Base-by-base conservation (phyloP, 2,329 filamentous ascomycete genomes). In the Graphiopsis chlorocephala region DNA sequence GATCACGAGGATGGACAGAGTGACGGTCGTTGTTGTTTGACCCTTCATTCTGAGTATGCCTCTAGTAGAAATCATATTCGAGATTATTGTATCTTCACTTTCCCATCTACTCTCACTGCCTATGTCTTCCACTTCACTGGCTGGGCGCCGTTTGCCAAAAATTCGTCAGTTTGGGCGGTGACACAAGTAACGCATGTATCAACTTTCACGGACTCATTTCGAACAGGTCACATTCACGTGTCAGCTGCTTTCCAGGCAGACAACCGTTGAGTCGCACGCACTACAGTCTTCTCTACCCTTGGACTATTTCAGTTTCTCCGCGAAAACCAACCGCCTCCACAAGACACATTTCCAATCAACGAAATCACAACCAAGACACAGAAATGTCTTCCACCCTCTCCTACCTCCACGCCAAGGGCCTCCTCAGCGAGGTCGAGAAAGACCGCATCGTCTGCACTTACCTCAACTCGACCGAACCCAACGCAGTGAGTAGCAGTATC, bases 391-490 rank as follows among this genome's bases (percentile, higher is more conserved):
- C 72, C 70, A 65, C 74, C 61, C 28, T 52, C 17, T 62, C 59
- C 48, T 74, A 68, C 69, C 29, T 64, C 6, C 63, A 67, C 58
- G 71, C 71, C 52, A 71, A 69, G 55, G 38, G 48, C 25, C 48
- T 67, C 33, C 67, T 75, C 61, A 71, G 25, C 38, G 72, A 75
- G 3, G 58, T 26, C 38, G 73, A 75, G 31, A 75, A 74, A 65
- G 68, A 75, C 53, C 73, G 73, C 64, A 66, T 75, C 50, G 33
- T 75, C 45, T 69, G 66, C 61, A 58, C 71, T 63, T 71, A 65
- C 66, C 70, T 75, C 62, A 72, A 68, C 65, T 45, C 28, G 17
- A 64, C 58, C 57, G 66, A 69, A 14, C 56, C 55, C 48, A 64
- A 67, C 45, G 68, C 61, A 38, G 68, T 71, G 65, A 55, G 67